Base-by-base conservation (phyloP, 257 asterid genomes). In the Lantana camara region DNA sequence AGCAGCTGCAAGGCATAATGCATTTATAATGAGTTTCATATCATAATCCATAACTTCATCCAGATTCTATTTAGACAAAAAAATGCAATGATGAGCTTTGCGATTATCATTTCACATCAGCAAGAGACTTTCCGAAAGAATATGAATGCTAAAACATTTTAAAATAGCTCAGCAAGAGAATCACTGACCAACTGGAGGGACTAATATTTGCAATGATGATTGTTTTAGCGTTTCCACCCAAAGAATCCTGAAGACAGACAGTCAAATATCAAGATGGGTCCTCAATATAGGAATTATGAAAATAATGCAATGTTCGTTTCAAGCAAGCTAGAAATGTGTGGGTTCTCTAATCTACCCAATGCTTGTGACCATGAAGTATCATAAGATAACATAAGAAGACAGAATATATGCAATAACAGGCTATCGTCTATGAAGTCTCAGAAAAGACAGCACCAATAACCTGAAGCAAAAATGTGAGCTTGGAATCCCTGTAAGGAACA, bases 151-250 rank as follows among this genome's bases (percentile, higher is more conserved):
- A 4, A 22, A 46, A 16, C 7, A 19, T 59, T 42, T n/a, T 61
- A 15, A 27, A 71, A 32, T 60, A 34, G 65, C 50, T 60, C 59
- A 56, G 9, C 41, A 11, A 35, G 57, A 60, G 66, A 46, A 60
- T 30, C 29, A 72, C 83, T 68, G 32, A 90, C 97, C 95, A 42
- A 75, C 55, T 81, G 64, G 99, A 85, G 32, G 99, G 99, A 72
- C 96, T 94, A 44, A 94, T 83, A 70, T 94, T 94, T 46, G 99
- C 99, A 22, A 94, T 88, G 64, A 94, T 94, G 61, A 75, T 80
- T 78, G 99, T 94, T 78, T 94, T 94, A 66, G 97, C 96, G 82
- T 94, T 94, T 76, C 99, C 99, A 54, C 99, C 99, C 49, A 94
- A 73, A 8, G 99, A 94, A 49, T 94, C 99, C 97, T 90, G 85